These are phyloP conservation scores for Penicillium frequentans DNA, from an alignment of 2,329 filamentous ascomycete species.

Conservation along the genomic window DNA sequence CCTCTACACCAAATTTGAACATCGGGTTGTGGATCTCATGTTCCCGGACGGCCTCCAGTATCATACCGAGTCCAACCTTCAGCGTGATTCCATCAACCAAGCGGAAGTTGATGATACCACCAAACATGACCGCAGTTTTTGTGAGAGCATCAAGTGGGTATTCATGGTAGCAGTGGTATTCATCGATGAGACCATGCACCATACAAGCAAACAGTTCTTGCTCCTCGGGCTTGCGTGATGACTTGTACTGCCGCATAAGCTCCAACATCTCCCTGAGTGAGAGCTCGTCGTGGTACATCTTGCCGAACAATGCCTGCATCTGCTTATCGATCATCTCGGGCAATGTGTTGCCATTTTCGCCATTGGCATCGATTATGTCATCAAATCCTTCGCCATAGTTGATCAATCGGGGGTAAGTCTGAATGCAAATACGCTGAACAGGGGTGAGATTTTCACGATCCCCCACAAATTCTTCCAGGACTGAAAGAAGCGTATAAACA, in stretches of 20 bases:
- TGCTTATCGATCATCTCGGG: constrained; percentile 76
- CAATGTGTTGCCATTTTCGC: constrained; percentile 76
- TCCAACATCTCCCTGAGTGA: constrained; percentile 84
- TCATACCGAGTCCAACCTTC: constrained; percentile 94
- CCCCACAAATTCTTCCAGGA: constrained; percentile 67
- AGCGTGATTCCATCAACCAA: constrained; percentile 86
- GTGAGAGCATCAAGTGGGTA: constrained; percentile 96
- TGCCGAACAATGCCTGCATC: constrained; percentile 98
- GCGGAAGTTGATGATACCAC: constrained; percentile 92
- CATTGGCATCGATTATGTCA: constrained; percentile 84
- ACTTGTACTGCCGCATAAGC: constrained; percentile 82
- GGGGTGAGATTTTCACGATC: constrained; percentile 70
- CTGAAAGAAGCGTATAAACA: constrained; percentile 74
- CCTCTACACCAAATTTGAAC: constrained; percentile 98
- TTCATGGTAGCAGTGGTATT: constrained; percentile 92
- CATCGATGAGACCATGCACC: constrained; percentile 96
- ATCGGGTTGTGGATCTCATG: constrained; percentile 81
- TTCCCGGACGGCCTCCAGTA: constrained; percentile 90
- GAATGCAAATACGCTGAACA: constrained; percentile 84
- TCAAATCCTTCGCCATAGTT: constrained; percentile 95
- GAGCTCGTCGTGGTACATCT: constrained; percentile 92
- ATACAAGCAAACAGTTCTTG: constrained; percentile 98
- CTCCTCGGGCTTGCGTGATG: constrained; percentile 76
- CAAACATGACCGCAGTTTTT: constrained; percentile 93
- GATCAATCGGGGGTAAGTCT: constrained; percentile 88